These are phyloP conservation scores for Trichoderma koningii DNA, from an alignment of 2,329 filamentous ascomycete genomes.

Conservation along the genomic window DNA sequence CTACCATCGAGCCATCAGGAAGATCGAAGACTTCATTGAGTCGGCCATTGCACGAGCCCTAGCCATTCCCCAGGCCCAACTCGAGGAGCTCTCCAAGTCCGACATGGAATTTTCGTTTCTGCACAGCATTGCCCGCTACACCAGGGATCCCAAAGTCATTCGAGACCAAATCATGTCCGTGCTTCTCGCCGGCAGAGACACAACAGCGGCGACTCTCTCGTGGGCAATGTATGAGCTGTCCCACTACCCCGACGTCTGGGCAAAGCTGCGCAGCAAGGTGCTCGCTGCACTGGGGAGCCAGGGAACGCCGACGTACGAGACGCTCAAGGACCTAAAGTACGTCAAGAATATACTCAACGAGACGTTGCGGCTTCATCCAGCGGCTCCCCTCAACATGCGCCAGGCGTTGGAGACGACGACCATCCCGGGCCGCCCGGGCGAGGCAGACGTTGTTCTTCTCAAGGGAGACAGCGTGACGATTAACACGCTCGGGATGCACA, in stretches of 20 bases:
- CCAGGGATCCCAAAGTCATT: slow-evolving; percentile 61
- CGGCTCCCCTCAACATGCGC: slow-evolving; percentile 77
- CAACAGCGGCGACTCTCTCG: slow-evolving; percentile 77
- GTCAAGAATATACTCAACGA: slow-evolving; percentile 74
- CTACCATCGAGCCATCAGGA: slow-evolving; percentile 64
- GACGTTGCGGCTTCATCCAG: slow-evolving; percentile 73
- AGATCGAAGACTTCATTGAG: slow-evolving; percentile 69
- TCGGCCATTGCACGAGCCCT: slow-evolving; percentile 70
- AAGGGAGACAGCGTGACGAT: slow-evolving; percentile 52
- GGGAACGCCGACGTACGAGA: slow-evolving; percentile 68
- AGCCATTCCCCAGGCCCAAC: slow-evolving; percentile 62
- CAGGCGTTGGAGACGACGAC: slow-evolving; percentile 29
- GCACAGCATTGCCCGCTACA: slow-evolving; percentile 72
- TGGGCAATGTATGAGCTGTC: slow-evolving; percentile 83
- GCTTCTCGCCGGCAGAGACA: slow-evolving; percentile 80
- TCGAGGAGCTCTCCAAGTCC: slow-evolving; percentile 68
- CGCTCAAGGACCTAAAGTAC: slow-evolving; percentile 87
- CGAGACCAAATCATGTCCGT: slow-evolving; percentile 77
- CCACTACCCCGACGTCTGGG: slow-evolving; percentile 65
- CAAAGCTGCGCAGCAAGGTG: slow-evolving; percentile 73
- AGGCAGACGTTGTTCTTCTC: slow-evolving; percentile 47
- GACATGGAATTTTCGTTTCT: slow-evolving; percentile 73
- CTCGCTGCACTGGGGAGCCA: slow-evolving; percentile 63
- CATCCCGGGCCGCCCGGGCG: slow-evolving; percentile 32
- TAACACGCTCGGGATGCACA: slow-evolving; percentile 55